Evolutionary conservation across 2,329 filamentous ascomycete genomes (phyloP).

Genomic region (Trichoderma endophyticum): DNA sequence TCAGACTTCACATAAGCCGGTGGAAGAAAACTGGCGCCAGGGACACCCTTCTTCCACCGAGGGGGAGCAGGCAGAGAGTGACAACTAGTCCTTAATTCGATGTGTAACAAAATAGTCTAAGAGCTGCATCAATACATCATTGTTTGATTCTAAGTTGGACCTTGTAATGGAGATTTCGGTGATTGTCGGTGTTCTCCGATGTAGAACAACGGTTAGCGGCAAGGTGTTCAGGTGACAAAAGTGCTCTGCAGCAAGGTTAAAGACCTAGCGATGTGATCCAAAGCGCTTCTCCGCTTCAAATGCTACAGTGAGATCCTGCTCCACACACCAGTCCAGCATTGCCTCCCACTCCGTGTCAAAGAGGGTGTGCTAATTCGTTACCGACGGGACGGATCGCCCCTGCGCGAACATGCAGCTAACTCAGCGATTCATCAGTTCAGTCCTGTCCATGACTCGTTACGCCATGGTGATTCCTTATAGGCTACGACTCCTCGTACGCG

Average conservation of each 20-base stretch:
- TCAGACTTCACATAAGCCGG: background rate
- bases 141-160: background rate
- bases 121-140: background rate
- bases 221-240: background rate
- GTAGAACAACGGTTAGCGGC: background rate
- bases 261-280: too few species aligned
- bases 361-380: too few species aligned
- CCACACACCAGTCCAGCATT: too few species aligned
- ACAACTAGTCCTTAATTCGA: background rate
- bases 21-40: background rate
- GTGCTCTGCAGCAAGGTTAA: background rate
- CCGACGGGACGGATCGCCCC: too few species aligned
- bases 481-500: too few species aligned
- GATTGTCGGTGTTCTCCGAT: background rate
- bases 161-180: background rate
- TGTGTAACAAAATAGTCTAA: background rate
- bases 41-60: background rate
- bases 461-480: too few species aligned
- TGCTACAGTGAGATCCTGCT: background rate
- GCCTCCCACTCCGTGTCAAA: background rate
- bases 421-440: too few species aligned
- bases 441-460: too few species aligned
- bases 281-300: background rate
- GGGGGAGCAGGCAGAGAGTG: background rate
- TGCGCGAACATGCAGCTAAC: too few species aligned